Evolutionary conservation across 2,329 filamentous ascomycete species (phyloP).

Genomic region (Stagonosporopsis chrysanthemi): DNA sequence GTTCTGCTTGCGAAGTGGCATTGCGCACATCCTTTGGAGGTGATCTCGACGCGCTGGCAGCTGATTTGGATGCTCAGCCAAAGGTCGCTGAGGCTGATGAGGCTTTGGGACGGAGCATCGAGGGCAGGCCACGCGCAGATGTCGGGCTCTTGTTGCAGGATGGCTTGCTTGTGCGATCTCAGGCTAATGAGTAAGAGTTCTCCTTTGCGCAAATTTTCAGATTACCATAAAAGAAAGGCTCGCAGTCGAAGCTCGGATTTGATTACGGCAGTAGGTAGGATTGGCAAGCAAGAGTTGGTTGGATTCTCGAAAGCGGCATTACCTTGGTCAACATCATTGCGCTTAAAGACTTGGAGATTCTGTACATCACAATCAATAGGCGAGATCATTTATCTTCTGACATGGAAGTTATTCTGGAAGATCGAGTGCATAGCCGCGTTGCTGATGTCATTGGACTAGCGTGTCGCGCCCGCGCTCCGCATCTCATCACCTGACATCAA

Average conservation of each 20-base stretch:
- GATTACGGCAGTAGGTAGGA: not conserved
- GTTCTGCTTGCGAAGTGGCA: slow-evolving; percentile 24
- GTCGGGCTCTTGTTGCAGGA: slow-evolving; percentile 35
- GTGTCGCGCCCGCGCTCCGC: too few relatives aligned
- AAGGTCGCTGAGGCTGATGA: slow-evolving; percentile 30
- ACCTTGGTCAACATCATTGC: too few relatives aligned
- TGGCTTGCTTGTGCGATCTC: slow-evolving; percentile 31
- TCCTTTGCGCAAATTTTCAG: not conserved
- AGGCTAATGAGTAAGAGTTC: not conserved
- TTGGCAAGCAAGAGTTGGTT: too few relatives aligned
- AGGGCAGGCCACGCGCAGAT: slow-evolving; percentile 31
- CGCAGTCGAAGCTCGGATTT: not conserved
- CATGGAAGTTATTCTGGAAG: not conserved
- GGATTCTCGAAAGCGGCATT: not conserved
- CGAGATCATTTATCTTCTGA: not conserved
- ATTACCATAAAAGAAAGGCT: not conserved
- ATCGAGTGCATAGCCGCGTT: not conserved
- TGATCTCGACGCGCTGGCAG: slow-evolving; percentile 22
- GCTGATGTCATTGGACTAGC: not conserved
- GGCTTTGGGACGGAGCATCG: not conserved
- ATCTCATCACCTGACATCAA: too few relatives aligned
- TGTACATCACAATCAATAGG: not conserved
- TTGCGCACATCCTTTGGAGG: slow-evolving; percentile 16
- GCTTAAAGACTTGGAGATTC: not conserved
- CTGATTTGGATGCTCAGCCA: slow-evolving; percentile 22